Evolutionary conservation across 148 eudicot genomes (phyloP).

Genomic region (Cornus controversa): DNA sequence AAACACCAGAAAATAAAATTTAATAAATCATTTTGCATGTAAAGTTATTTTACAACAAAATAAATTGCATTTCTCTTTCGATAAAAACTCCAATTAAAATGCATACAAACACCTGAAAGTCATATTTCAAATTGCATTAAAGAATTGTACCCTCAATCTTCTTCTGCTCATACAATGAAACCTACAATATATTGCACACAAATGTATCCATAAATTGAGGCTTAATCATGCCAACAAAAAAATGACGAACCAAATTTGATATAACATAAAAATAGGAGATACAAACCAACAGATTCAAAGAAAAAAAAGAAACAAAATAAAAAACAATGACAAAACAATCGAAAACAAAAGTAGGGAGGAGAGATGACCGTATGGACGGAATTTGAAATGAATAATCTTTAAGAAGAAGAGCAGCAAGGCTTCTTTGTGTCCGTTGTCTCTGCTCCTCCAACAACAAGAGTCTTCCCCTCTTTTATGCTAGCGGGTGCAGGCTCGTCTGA

Average conservation of each 20-base stretch:
- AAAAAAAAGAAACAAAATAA: background rate
- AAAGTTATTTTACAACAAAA: too few species aligned
- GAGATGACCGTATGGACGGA: background rate
- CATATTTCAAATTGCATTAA: too few species aligned
- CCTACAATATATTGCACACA: background rate
- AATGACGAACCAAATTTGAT: background rate
- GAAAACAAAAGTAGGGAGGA: background rate
- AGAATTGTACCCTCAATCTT: background rate
- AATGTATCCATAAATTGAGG: background rate
- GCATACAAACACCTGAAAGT: too few species aligned
- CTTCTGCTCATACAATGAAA: background rate
- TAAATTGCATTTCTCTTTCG: too few species aligned
- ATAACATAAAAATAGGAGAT: conserved; percentile 4
- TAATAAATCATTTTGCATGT: too few species aligned
- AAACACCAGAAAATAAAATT: too few species aligned
- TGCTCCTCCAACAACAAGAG: conserved; percentile 40
- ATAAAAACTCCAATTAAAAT: too few species aligned
- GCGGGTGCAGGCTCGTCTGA: conserved; percentile 34
- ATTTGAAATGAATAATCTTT: conserved; percentile 12
- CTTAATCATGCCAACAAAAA: background rate
- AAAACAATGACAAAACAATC: too few species aligned
- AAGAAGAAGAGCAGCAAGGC: conserved; percentile 49
- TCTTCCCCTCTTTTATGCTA: conserved; percentile 49
- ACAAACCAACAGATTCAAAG: conserved; percentile 6
- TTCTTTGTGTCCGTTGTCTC: conserved; percentile 40